Evolutionary conservation across 768 basidiomycete genomes (phyloP), one percentile per base, ranked within the genome.

Genomic region (Lactarius sanguifluus): DNA sequence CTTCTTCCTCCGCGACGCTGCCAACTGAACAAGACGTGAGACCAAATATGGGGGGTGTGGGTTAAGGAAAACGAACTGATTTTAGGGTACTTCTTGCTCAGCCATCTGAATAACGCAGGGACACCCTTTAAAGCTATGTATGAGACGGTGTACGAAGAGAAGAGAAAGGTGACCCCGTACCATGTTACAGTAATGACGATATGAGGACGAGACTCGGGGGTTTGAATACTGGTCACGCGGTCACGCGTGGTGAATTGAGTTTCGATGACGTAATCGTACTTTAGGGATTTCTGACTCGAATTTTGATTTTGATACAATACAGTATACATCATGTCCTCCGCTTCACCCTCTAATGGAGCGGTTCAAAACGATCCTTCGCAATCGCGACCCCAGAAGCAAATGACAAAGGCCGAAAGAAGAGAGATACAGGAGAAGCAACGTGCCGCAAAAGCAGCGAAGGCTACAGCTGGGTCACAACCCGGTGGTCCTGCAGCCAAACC

Each of bases 51-150:
- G 40, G n/a, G 32, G 7, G 59, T 20, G 32, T 8, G 13, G 68
- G 54, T 36, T 61, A 13, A 16, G 12, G 15, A 50, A 15, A 30
- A 81, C 88, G 62, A 65, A 92, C 94, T 88, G 73, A 96, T 98
- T 83, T 94, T 98, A 60, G 96, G 95, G 76, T 99, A 99, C 78
- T 98, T 98, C 82, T 91, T 96, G 76, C 94, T 97, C 66, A 98
- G 83, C 96, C 96, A 99, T 75, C 96, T 88, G 80, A 98, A 98
- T 69, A 98, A 85, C 57, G 96, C 96, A 67, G 96, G 96, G 69
- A 98, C 96, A 87, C 96, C 96, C 96, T 96, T 71, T 2, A 32
- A 15, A 40, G 5, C 15, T 40, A 36, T 30, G 32, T 1, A 4
- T 9, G 61, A 56, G 20, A 7, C 50, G 32, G 30, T 16, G 57